A percentile compares a stretch with the other conserved stretches of the same genome.
Evolutionary conservation across 2,329 filamentous ascomycete genomes (phyloP).

Genomic region (Calcarisporium arbuscula): DNA sequence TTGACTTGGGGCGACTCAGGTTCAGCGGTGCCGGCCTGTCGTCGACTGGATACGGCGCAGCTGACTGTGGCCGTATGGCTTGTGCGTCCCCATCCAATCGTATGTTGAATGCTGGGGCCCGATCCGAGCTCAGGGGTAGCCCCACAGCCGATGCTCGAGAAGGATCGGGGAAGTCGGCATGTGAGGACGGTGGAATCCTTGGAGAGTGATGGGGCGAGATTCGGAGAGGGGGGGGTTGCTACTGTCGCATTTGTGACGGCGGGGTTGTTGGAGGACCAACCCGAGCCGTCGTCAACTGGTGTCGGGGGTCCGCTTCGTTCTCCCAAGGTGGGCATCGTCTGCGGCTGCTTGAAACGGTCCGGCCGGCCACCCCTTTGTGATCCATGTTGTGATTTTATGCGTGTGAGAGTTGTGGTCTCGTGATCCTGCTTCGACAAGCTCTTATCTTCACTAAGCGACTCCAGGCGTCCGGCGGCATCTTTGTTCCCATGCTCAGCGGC

Average conservation of each 20-base stretch:
- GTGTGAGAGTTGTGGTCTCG: conserved; percentile 80
- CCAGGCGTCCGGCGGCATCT: conserved; percentile 75
- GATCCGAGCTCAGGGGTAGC: conserved; percentile 19
- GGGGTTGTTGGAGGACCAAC: conserved; percentile 13
- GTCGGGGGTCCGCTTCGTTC: conserved; percentile 32
- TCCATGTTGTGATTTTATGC: conserved; percentile 77
- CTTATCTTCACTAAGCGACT: conserved; percentile 76
- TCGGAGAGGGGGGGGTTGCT: conserved; percentile 22
- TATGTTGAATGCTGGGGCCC: conserved; percentile 46
- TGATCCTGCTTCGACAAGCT: conserved; percentile 86
- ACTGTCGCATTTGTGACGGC: no score
- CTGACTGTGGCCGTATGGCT: conserved; percentile 42
- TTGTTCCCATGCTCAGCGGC: conserved; percentile 88
- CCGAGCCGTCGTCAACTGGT: conserved; percentile 16
- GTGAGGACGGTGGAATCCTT: conserved; percentile 31
- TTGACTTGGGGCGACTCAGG: conserved; percentile 37
- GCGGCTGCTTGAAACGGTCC: conserved; percentile 49
- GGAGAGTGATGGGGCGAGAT: conserved; percentile 37
- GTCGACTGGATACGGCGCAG: conserved; percentile 66
- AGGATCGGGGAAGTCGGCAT: conserved; percentile 40
- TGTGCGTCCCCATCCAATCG: conserved; percentile 32
- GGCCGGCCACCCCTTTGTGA: conserved; percentile 58
- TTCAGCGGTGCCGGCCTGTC: conserved; percentile 50
- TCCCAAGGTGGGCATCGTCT: conserved; percentile 43
- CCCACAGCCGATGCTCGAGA: conserved; percentile 31